Percentiles rank a stretch among this genome's conserved stretches.
These are phyloP conservation scores for Scalesia atractyloides DNA, from an alignment of 129 eudicot species.

Conservation along the genomic window DNA sequence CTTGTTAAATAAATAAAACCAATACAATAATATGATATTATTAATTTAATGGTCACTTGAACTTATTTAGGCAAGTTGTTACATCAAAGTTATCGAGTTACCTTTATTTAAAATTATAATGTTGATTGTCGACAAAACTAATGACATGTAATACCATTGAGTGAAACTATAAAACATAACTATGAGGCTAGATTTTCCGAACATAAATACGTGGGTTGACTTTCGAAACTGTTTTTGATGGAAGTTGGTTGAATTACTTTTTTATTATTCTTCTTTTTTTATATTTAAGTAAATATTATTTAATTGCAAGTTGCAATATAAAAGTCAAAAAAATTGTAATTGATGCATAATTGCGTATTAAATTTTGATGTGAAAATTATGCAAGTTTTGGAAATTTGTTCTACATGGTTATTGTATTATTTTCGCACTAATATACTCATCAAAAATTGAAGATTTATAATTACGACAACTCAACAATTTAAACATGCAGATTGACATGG, in stretches of 20 bases:
- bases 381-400: neutral
- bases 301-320: neutral
- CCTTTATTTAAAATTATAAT: neutral
- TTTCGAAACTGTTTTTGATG: neutral
- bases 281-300: conserved; percentile 2
- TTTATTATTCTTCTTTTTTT: neutral
- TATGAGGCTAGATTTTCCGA: neutral
- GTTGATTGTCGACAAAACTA: neutral
- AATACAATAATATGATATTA: neutral
- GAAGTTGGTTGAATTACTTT: neutral
- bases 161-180: neutral
- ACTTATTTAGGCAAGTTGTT: neutral
- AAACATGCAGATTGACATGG: neutral
- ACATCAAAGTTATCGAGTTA: neutral
- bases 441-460: neutral
- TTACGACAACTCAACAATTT: neutral
- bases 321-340: conserved; percentile 8
- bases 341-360: conserved; percentile 3
- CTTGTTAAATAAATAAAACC: neutral
- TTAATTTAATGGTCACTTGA: conserved; percentile 12
- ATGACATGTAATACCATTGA: neutral
- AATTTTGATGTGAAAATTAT: neutral
- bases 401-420: neutral
- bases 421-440: neutral
- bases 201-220: neutral